phyloP scores from a whole-genome alignment of 2,329 filamentous ascomycete genomes.

The Pestalotiopsis sp. region DNA sequence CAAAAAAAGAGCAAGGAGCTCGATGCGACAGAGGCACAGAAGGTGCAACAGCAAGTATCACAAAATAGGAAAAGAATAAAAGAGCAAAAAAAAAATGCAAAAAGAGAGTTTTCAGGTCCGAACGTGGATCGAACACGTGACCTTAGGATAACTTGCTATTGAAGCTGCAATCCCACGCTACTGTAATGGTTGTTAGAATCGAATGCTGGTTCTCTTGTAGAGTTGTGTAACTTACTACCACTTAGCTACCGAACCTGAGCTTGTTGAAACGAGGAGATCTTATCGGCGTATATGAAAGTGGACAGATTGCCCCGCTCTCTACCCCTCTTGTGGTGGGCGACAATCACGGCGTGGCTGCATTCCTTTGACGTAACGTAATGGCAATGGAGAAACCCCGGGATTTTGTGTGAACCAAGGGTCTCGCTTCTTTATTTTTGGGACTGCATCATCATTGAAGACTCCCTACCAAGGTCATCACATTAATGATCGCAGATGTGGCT shows the following conservation, averaged over 20 bases:
- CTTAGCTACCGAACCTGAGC: conserved; percentile 4
- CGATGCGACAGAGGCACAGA: not conserved
- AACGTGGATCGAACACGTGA: conserved; percentile 11
- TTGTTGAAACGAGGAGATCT: not conserved
- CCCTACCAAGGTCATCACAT: too few species aligned
- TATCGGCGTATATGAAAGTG: not conserved
- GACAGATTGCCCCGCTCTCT: not conserved
- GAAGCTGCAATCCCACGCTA: conserved; percentile 8
- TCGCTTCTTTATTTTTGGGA: too few species aligned
- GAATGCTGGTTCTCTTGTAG: not conserved
- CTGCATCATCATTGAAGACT: too few species aligned
- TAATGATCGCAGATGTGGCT: not conserved
- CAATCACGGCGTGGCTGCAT: not conserved
- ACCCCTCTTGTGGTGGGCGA: not conserved
- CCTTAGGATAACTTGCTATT: conserved; percentile 4
- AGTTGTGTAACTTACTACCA: conserved; percentile 1
- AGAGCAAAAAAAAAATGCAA: not conserved
- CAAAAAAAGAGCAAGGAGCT: not conserved
- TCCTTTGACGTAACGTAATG: too few species aligned
- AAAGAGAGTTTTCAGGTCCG: not conserved
- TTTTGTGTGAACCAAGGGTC: not conserved
- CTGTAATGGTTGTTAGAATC: conserved; percentile 2
- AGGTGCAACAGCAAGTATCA: not conserved
- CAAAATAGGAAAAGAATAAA: not conserved
- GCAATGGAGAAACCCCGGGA: too few species aligned